A percentile compares a stretch with the other conserved stretches of the same genome.
Conservation (phyloP, 371 early-diverging fungal species). For the Blyttiomyces sp. region DNA sequence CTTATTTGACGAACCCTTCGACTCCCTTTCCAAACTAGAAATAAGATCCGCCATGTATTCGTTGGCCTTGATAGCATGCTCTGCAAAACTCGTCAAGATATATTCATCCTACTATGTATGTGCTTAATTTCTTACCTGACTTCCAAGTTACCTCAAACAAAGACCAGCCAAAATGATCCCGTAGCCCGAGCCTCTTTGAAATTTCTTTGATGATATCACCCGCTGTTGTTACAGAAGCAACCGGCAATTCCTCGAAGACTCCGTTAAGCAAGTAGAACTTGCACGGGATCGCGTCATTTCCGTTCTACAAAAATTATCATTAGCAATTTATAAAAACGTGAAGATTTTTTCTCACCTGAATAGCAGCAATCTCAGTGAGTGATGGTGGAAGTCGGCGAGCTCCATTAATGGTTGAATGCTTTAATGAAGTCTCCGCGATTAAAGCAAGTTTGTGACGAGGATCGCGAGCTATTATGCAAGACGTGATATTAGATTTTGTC, state of each 20-base stretch:
- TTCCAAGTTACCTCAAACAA: conserved; percentile 30
- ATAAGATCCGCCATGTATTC: conserved; percentile 44
- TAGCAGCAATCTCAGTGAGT: conserved; percentile 25
- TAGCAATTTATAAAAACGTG: not conserved
- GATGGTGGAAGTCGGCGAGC: conserved; percentile 38
- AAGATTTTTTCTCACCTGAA: conserved; percentile 29
- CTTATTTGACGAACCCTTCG: no score
- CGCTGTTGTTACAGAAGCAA: conserved; percentile 35
- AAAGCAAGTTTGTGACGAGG: no score
- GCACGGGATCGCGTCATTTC: conserved; percentile 24
- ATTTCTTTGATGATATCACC: conserved; percentile 41
- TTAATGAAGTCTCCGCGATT: conserved; percentile 23
- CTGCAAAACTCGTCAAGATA: conserved; percentile 5
- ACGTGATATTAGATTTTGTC: no score
- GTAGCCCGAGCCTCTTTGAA: conserved; percentile 25
- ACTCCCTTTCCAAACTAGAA: conserved; percentile 28
- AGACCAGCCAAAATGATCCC: conserved; percentile 39
- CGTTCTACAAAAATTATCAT: conserved; percentile 1
- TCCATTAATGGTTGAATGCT: conserved; percentile 34
- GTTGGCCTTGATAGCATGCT: conserved; percentile 28
- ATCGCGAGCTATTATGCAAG: no score
- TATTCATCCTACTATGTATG: not conserved
- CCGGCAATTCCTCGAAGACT: conserved; percentile 23
- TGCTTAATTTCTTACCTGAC: conserved; percentile 9
- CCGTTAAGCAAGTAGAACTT: conserved; percentile 39